Evolutionary conservation across 441 rosid species (phyloP), one percentile per base, ranked within the genome.

Genomic region (Bocquillonia castaneifolia): DNA sequence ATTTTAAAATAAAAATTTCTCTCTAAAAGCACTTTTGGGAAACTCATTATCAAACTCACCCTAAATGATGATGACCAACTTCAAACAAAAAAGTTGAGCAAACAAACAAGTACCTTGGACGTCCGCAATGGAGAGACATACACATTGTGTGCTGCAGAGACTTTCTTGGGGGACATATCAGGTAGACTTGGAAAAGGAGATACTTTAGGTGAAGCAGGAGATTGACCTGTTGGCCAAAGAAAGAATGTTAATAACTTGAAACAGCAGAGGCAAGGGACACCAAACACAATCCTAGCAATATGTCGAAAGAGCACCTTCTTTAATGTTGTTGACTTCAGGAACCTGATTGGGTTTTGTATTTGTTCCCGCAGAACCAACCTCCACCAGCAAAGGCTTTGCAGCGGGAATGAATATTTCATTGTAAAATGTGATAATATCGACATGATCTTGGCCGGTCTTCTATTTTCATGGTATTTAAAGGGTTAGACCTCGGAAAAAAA

Each of bases 91-190:
- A 52, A 25, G 40, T 25, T 8, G 63, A 59, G 57, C 48, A 52
- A n/a, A 59, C 25, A 58, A 78, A 29, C 18, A 67, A 26, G 66
- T 81, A 94, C 99, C 97, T 94, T 94, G 67, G 99, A 88, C 37
- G 91, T 82, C 28, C 99, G 84, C 79, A 92, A 81, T 9, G 99
- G 99, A 72, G 99, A 92, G 59, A 94, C 99, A 59, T 92, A 94
- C 45, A 94, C 90, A 73, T 94, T 94, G 77, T 86, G 98, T 54
- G 80, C 79, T 29, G 99, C 84, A 42, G 97, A 94, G 50, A 92
- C 92, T 85, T 94, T 94, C 81, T 85, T 92, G 0, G 99, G 98
- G 20, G 99, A 94, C 99, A 94, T 92, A 74, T 94, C 97, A 36
- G 99, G 99, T 47, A 94, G 90, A 77, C 73, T 86, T 50, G 97